phyloP scores from a whole-genome alignment of 2,329 filamentous ascomycete genomes.

The Bipolaris cookei region DNA sequence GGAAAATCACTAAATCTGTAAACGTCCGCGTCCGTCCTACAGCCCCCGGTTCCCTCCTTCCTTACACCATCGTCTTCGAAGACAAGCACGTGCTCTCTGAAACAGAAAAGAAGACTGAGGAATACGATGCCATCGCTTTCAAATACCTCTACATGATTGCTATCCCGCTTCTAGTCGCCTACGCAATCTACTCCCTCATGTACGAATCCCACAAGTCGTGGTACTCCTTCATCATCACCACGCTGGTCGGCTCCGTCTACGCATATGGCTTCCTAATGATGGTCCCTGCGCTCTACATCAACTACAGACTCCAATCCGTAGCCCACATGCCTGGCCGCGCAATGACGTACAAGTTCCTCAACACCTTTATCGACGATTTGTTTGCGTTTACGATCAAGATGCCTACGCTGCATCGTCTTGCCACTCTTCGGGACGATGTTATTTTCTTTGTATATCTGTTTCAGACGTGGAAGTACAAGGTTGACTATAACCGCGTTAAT shows the following conservation, averaged over 20 bases:
- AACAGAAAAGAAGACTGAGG: slow-evolving; percentile 96
- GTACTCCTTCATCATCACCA: slow-evolving; percentile 96
- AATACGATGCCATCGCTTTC: slow-evolving; percentile 98
- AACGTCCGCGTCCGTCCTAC: slow-evolving; percentile 80
- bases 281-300: slow-evolving; percentile 97
- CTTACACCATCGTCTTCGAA: slow-evolving; percentile 84
- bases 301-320: slow-evolving; percentile 89
- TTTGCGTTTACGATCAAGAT: slow-evolving; percentile 99
- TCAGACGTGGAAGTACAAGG: slow-evolving; percentile 89
- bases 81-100: slow-evolving; percentile 96
- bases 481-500: slow-evolving; percentile 91
- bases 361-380: slow-evolving; percentile 98
- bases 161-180: slow-evolving; percentile 86
- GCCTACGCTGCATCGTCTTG: slow-evolving; percentile 89
- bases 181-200: slow-evolving; percentile 86
- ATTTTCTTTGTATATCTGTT: slow-evolving; percentile 99
- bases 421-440: slow-evolving; percentile 90
- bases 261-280: slow-evolving; percentile 99
- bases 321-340: slow-evolving; percentile 97
- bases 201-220: slow-evolving; percentile 98
- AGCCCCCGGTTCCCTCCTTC: slow-evolving; percentile 71
- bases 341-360: slow-evolving; percentile 98
- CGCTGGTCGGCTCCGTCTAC: slow-evolving; percentile 93
- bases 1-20: slow-evolving; percentile 97
- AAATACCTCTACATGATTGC: slow-evolving; percentile 93